Evolutionary conservation across 768 basidiomycete species (phyloP).

Genomic region (Pisolithus albus): DNA sequence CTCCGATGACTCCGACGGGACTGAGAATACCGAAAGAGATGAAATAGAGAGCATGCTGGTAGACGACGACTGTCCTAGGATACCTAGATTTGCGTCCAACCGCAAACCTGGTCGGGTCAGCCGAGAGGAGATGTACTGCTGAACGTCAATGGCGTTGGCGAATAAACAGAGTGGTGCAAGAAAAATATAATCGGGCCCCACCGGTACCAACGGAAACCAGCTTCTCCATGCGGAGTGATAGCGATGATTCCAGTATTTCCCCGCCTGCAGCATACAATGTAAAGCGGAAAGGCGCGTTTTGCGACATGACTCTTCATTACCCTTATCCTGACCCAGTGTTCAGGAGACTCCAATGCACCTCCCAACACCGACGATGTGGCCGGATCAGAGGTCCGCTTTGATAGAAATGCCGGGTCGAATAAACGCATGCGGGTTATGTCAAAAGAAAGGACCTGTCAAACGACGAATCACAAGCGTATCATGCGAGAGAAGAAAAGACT

Average conservation of each 20-base stretch:
- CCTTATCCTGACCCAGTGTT: constrained; percentile 1
- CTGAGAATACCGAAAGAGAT: constrained; percentile 32
- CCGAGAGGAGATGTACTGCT: constrained; percentile 26
- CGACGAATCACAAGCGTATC: constrained; percentile 29
- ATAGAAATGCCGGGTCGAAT: constrained; percentile 26
- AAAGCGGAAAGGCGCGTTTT: constrained; percentile 47
- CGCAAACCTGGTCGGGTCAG: constrained; percentile 18
- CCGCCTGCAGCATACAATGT: constrained; percentile 20
- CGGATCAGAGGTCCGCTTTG: not conserved
- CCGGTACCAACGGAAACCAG: constrained; percentile 22
- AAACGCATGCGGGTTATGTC: constrained; percentile 52
- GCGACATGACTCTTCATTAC: not conserved
- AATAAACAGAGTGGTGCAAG: constrained; percentile 14
- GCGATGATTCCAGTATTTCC: constrained; percentile 10
- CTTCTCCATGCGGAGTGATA: constrained; percentile 28
- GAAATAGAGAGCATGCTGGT: constrained; percentile 49
- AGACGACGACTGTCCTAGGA: constrained; percentile 25
- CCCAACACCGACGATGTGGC: constrained; percentile 23
- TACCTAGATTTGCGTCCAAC: constrained; percentile 9
- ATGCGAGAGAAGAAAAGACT: constrained; percentile 39
- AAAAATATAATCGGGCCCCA: constrained; percentile 28
- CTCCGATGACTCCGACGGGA: constrained; percentile 16
- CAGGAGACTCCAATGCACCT: constrained; percentile 23
- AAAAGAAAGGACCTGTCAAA: constrained; percentile 34
- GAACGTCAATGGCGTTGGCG: constrained; percentile 24